These are phyloP conservation scores for Camellia sinensis DNA, from an alignment of 148 eudicot species.

Conservation along the genomic window DNA sequence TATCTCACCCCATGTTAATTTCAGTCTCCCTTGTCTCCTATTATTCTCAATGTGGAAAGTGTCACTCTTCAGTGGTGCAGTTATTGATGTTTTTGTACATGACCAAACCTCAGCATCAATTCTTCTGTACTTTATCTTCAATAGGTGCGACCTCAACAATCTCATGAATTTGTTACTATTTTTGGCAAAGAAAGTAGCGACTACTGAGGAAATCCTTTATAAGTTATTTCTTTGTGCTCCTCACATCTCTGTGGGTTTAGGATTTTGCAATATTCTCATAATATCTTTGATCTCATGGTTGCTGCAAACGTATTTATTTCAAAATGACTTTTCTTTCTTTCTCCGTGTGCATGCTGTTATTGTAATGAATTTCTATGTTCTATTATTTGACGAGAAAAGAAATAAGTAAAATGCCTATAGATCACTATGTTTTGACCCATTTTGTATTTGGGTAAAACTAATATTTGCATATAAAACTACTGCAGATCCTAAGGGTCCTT, in stretches of 20 bases:
- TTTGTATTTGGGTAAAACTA: background rate
- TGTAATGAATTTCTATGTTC: too few species aligned
- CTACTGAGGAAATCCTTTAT: background rate
- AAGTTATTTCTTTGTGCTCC: background rate
- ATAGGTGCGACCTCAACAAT: too few species aligned
- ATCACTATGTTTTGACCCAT: background rate
- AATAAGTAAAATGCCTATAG: background rate
- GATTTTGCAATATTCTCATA: too few species aligned
- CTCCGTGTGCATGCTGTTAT: background rate
- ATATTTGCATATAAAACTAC: slow-evolving; percentile 1
- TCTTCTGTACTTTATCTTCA: too few species aligned
- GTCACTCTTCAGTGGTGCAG: too few species aligned
- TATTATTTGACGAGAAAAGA: background rate
- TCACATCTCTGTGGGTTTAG: too few species aligned
- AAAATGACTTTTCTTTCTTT: background rate
- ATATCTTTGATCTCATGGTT: background rate
- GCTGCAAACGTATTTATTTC: background rate
- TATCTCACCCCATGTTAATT: too few species aligned
- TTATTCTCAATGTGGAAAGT: too few species aligned
- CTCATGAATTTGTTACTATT: too few species aligned
- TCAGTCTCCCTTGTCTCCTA: too few species aligned
- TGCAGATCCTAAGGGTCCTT: slow-evolving; percentile 87
- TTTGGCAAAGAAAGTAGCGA: background rate
- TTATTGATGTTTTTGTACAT: too few species aligned
- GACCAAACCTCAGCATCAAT: too few species aligned